phyloP scores from a whole-genome alignment of 352 stramenopile genomes.

The Globisporangium cederbergense region DNA sequence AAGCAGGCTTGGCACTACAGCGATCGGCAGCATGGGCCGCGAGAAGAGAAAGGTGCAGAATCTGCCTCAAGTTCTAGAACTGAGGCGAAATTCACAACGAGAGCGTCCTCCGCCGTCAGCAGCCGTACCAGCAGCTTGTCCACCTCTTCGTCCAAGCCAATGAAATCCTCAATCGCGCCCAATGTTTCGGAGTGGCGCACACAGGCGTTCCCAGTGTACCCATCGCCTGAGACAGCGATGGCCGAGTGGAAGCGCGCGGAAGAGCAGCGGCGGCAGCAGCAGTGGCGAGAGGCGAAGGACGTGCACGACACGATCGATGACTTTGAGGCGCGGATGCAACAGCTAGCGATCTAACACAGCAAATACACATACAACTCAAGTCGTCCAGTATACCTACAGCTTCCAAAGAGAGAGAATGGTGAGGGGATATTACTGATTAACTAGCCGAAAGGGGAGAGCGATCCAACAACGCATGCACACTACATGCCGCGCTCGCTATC shows the following conservation, averaged over 20 bases:
- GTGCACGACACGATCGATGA: conserved; percentile 33
- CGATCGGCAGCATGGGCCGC: conserved; percentile 3
- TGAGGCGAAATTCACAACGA: background rate
- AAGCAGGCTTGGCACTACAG: conserved; percentile 26
- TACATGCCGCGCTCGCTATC: background rate
- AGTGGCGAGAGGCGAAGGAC: conserved; percentile 20
- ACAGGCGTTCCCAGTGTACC: conserved; percentile 23
- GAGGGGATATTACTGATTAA: conserved; percentile 14
- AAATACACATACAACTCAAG: background rate
- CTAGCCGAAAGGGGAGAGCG: conserved; percentile 6
- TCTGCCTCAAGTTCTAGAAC: conserved; percentile 3
- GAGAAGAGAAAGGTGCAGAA: background rate
- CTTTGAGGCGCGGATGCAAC: conserved; percentile 37
- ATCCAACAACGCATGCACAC: background rate
- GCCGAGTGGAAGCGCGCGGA: conserved; percentile 6
- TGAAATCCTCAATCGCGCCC: conserved; percentile 29
- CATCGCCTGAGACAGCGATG: conserved; percentile 1
- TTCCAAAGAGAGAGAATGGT: background rate
- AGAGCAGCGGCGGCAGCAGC: conserved; percentile 16
- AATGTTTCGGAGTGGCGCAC: conserved; percentile 42
- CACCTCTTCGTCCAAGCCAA: background rate
- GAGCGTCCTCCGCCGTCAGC: conserved; percentile 3
- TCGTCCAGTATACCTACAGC: background rate
- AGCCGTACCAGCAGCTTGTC: conserved; percentile 9
- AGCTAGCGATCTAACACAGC: conserved; percentile 12